Percentiles rank a stretch among this genome's conserved stretches.
Evolutionary conservation across 2,329 filamentous ascomycete genomes (phyloP).

Genomic region (Xylariales sp.): DNA sequence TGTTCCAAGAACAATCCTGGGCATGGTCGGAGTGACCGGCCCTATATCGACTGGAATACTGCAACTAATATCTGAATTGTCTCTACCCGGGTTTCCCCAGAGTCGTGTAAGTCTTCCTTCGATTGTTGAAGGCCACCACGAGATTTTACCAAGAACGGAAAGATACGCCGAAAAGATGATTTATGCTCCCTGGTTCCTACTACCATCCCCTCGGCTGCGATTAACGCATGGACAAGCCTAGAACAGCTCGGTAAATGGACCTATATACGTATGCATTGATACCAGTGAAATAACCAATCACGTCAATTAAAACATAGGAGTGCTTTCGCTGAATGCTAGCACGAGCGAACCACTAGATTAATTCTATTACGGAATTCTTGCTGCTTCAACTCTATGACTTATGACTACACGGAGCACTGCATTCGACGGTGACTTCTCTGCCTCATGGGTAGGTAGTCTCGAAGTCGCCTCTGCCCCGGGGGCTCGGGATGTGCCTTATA

Average conservation of each 20-base stretch:
- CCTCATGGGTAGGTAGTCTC: not conserved
- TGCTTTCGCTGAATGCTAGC: not conserved
- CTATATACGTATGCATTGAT: not conserved
- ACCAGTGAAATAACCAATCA: conserved; percentile 4
- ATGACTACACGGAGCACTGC: conserved; percentile 20
- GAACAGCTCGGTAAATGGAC: not conserved
- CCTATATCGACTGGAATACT: conserved; percentile 20
- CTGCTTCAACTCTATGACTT: not conserved
- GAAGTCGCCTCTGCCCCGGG: not conserved
- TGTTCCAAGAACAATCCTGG: conserved; percentile 2
- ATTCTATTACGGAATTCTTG: not conserved
- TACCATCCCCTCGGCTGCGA: conserved; percentile 5
- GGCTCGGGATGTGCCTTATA: not conserved
- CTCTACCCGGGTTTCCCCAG: conserved; percentile 2
- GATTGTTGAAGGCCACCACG: not conserved
- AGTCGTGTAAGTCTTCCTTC: not conserved
- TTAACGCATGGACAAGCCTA: conserved; percentile 10
- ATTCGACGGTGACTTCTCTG: conserved; percentile 17
- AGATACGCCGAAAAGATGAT: not conserved
- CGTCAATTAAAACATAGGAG: not conserved
- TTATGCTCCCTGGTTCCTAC: not conserved
- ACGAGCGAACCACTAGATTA: conserved; percentile 10
- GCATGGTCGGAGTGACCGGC: conserved; percentile 25
- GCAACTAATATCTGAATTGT: conserved; percentile 1
- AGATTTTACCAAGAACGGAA: not conserved